Percentiles rank a stretch among this genome's conserved stretches.
Conservation (phyloP, 148 eudicot genomes). For the Cornus kousa region DNA sequence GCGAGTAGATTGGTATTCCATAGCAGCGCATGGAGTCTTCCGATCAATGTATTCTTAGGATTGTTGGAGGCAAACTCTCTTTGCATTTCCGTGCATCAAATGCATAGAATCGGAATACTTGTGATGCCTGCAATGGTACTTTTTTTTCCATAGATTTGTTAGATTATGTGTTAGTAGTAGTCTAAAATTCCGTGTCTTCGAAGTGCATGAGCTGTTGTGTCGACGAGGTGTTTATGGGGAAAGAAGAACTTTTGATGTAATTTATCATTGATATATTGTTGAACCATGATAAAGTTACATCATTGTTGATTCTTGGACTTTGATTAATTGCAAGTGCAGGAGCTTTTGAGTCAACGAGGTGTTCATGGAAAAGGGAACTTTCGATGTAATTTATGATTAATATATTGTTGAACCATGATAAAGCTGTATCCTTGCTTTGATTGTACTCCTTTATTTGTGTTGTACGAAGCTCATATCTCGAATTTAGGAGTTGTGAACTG, state of each 20-base stretch:
- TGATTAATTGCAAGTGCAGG: neutral
- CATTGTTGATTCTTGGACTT: too few species aligned
- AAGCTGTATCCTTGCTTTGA: too few species aligned
- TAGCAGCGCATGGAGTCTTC: conserved; percentile 19
- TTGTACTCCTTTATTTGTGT: too few species aligned
- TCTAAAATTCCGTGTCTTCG: neutral
- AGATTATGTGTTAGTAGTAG: neutral
- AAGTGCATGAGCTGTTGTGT: neutral
- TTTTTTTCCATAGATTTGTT: neutral
- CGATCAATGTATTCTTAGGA: conserved; percentile 17
- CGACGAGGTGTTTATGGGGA: neutral
- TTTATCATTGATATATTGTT: too few species aligned
- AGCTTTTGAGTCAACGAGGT: neutral
- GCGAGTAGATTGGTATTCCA: neutral
- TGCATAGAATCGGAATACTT: conserved; percentile 5
- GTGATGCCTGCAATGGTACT: neutral
- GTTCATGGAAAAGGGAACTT: neutral
- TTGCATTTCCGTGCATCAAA: conserved; percentile 41
- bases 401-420: too few species aligned
- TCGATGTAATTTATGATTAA: too few species aligned
- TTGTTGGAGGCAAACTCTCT: conserved; percentile 41
- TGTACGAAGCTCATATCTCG: too few species aligned
- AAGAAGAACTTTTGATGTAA: too few species aligned
- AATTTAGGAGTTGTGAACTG: too few species aligned
- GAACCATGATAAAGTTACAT: too few species aligned